These are phyloP conservation scores for Pyrenopolyporus hunteri DNA, from an alignment of 495 filamentous ascomycete species.

Conservation along the genomic window DNA sequence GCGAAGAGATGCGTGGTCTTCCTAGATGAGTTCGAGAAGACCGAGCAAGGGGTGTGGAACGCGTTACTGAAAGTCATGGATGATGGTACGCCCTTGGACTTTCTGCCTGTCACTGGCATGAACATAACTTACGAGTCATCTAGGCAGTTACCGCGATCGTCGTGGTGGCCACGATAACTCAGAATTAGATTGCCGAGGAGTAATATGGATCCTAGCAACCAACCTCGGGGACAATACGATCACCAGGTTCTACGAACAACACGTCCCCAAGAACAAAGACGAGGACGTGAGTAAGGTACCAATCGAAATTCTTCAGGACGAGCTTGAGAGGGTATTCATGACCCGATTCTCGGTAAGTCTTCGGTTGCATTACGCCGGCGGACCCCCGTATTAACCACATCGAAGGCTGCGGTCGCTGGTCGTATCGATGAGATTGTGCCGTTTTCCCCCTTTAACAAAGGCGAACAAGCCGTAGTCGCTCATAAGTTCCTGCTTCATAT, in stretches of 20 bases:
- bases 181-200: slow-evolving; percentile 51
- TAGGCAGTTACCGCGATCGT: slow-evolving; percentile 49
- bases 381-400: not conserved
- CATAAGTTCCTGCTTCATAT: slow-evolving; percentile 51
- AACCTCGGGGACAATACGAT: slow-evolving; percentile 47
- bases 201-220: slow-evolving; percentile 57
- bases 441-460: slow-evolving; percentile 53
- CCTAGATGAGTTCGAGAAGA: slow-evolving; percentile 62
- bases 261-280: slow-evolving; percentile 13
- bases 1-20: slow-evolving; percentile 52
- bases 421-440: slow-evolving; percentile 53
- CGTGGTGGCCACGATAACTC: slow-evolving; percentile 35
- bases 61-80: slow-evolving; percentile 51
- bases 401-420: slow-evolving; percentile 46
- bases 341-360: slow-evolving; percentile 1
- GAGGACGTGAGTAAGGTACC: not conserved
- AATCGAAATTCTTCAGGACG: not conserved
- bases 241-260: slow-evolving; percentile 35
- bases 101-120: not conserved
- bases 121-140: not conserved
- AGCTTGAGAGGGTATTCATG: not conserved
- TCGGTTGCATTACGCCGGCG: not conserved
- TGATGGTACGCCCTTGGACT: slow-evolving; percentile 36
- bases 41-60: slow-evolving; percentile 43
- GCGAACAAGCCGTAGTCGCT: slow-evolving; percentile 52